Evolutionary conservation across 78 protist genomes (phyloP), one percentile per base, ranked within the genome.

Genomic region (Diacronema lutheri): DNA sequence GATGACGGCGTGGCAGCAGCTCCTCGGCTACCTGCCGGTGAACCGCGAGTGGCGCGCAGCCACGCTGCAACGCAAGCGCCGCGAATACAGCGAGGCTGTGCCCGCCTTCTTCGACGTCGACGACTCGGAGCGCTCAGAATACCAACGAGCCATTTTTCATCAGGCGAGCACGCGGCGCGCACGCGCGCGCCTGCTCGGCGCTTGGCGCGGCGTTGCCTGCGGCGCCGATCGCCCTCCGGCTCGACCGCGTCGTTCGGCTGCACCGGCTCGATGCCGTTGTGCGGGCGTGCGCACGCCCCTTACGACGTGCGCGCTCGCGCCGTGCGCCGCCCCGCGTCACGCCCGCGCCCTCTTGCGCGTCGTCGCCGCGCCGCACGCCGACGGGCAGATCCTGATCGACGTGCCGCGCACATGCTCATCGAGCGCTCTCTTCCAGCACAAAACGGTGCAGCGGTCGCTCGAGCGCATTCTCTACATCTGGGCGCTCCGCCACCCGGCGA

Each of bases 401-500:
- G 94, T 96, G 31, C 98, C 96, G 16, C 85, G 98, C 46, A 97
- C 97, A 0, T 58, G 57, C n/a, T 95, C 96, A 11, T 46, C n/a
- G 20, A 62, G 83, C 29, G 55, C 87, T 33, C 57, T 91, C 26
- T 94, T 95, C 86, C 97, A 94, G 78, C 85, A 84, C 9, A 60
- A 29, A 5, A 12, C 37, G 7, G 88, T 92, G 26, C 94, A 93
- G 56, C 86, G 44, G 88, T 44, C 87, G 40, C 81, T 97, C 26
- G 97, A 95, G 86, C 88, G 98, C 20, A 21, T 95, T 5, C 90
- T 97, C 21, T 97, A 93, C 78, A 87, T 96, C 7, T 97, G 99
- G 99, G 89, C 96, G 55, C 85, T 94, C 19, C 88, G 97, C 25
- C 99, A 96, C 82, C 99, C 99, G 0, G 97, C 98, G n/a, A 44